phyloP scores from a whole-genome alignment of 352 stramenopile genomes.

The Phytophthora sp. region DNA sequence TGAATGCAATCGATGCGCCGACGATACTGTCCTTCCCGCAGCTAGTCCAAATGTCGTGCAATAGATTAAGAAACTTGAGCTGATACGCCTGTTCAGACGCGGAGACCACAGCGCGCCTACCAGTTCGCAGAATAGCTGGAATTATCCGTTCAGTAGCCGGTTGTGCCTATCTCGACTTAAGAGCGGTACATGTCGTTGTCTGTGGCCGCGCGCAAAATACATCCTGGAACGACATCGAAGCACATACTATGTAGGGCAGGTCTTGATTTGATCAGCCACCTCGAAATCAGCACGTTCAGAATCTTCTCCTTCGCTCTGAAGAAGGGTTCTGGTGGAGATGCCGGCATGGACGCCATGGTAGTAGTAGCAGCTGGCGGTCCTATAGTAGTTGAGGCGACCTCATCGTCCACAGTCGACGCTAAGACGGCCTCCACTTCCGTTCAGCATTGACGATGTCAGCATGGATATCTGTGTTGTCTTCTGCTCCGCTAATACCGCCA shows the following conservation, averaged over 20 bases:
- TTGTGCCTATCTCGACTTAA: constrained; percentile 4
- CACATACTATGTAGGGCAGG: neutral
- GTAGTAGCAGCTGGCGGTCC: neutral
- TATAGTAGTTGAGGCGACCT: neutral
- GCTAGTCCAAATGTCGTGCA: constrained; percentile 15
- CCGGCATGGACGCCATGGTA: neutral
- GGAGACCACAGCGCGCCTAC: neutral
- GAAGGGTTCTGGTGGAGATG: neutral
- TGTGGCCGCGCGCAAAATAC: neutral
- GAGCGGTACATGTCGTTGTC: neutral
- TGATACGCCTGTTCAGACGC: neutral
- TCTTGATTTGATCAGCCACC: constrained; percentile 9
- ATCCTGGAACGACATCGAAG: neutral
- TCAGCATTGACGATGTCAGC: neutral
- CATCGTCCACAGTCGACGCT: neutral
- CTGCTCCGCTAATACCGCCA: neutral
- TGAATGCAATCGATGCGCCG: neutral
- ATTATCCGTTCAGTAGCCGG: constrained; percentile 4
- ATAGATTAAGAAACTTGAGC: constrained; percentile 8
- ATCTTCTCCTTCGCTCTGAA: constrained; percentile 10
- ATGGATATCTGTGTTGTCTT: neutral
- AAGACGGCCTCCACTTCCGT: neutral
- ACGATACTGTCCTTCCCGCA: constrained; percentile 17
- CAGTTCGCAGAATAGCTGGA: constrained; percentile 10
- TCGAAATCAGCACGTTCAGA: constrained; percentile 4